Evolutionary conservation across 2,329 filamentous ascomycete species (phyloP).

Genomic region (Sclerotinia spermophila): DNA sequence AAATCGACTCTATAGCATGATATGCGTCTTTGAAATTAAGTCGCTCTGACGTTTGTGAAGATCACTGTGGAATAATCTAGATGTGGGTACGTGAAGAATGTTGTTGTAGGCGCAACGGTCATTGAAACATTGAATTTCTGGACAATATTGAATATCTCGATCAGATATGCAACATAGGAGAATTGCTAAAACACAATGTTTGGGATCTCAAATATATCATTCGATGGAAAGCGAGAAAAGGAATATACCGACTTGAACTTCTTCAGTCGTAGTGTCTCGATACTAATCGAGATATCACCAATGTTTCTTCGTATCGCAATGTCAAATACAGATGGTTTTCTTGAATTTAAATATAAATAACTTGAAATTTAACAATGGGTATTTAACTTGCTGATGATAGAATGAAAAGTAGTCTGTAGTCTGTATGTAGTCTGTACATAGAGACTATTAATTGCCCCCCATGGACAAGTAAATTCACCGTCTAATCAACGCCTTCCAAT

Average conservation of each 20-base stretch:
- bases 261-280: background rate
- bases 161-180: background rate
- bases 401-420: slow-evolving; percentile 15
- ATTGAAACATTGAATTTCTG: background rate
- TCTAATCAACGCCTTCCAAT: slow-evolving; percentile 18
- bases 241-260: too few relatives aligned
- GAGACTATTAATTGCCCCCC: slow-evolving; percentile 7
- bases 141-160: slow-evolving; percentile 1
- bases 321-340: background rate
- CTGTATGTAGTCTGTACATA: slow-evolving; percentile 16
- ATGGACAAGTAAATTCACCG: slow-evolving; percentile 6
- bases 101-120: background rate
- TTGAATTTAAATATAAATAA: background rate
- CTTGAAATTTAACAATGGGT: slow-evolving; percentile 12
- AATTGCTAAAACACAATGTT: background rate
- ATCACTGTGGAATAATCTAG: background rate
- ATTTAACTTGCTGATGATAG: slow-evolving; percentile 13
- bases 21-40: background rate
- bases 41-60: background rate
- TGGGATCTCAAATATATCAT: background rate
- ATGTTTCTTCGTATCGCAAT: background rate
- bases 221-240: background rate
- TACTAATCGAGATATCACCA: background rate
- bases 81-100: slow-evolving; percentile 9
- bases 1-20: background rate